phyloP scores from a whole-genome alignment of 2,329 filamentous ascomycete genomes.

The Hypoxylon sp. region DNA sequence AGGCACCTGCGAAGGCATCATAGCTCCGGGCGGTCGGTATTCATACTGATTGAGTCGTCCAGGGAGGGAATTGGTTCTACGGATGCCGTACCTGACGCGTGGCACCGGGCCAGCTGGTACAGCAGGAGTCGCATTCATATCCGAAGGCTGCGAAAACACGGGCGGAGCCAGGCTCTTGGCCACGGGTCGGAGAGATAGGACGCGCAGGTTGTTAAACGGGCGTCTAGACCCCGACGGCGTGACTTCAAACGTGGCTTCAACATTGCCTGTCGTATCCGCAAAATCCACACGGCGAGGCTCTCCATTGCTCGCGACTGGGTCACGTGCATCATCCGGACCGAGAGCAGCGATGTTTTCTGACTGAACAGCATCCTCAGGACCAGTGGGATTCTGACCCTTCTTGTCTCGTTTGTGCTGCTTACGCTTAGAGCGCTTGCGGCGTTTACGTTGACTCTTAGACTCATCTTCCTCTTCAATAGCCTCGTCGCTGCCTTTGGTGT shows the following conservation, averaged over 20 bases:
- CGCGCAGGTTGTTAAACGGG: conserved; percentile 70
- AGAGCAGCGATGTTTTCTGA: conserved; percentile 55
- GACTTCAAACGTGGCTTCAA: conserved; percentile 52
- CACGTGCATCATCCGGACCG: conserved; percentile 41
- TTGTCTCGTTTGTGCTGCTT: conserved; percentile 58
- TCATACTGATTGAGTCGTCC: conserved; percentile 71
- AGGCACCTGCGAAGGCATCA: conserved; percentile 65
- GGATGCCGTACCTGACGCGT: conserved; percentile 74
- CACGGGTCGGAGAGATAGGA: conserved; percentile 73
- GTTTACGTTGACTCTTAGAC: conserved; percentile 57
- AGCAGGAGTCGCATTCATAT: conserved; percentile 47
- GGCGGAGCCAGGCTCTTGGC: conserved; percentile 79
- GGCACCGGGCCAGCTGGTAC: conserved; percentile 64
- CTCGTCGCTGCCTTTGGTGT: conserved; percentile 61
- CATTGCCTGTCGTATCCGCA: conserved; percentile 54
- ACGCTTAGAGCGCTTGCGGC: conserved; percentile 39
- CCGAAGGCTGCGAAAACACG: conserved; percentile 72
- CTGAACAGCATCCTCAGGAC: conserved; percentile 40
- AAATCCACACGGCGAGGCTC: conserved; percentile 73
- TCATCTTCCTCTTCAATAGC: conserved; percentile 63
- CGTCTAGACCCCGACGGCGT: conserved; percentile 54
- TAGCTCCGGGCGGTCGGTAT: conserved; percentile 64
- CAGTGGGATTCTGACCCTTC: conserved; percentile 45
- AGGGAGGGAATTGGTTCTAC: conserved; percentile 81
- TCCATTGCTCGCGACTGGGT: conserved; percentile 49